Conservation (phyloP, 192 early-diverging fungal species). For the Entomortierella chlamydospora region DNA sequence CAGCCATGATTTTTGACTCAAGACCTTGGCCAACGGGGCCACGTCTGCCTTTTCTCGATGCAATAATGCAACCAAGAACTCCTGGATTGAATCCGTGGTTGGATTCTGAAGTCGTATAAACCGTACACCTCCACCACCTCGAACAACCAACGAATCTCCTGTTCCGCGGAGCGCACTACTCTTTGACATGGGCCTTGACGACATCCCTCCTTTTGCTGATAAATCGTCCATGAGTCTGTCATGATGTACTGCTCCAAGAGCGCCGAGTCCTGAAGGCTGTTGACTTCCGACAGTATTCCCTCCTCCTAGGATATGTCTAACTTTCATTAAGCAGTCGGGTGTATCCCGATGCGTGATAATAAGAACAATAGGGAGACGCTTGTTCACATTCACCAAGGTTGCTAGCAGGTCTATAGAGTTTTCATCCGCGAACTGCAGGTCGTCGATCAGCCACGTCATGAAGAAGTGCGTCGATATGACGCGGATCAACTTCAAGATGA, state of each 20-base stretch:
- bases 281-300: constrained; percentile 13
- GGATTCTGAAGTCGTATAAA: constrained; percentile 44
- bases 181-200: not conserved
- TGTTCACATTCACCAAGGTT: constrained; percentile 48
- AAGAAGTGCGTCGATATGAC: constrained; percentile 55
- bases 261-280: constrained; percentile 20
- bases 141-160: constrained; percentile 26
- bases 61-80: constrained; percentile 17
- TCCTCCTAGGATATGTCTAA: constrained; percentile 45
- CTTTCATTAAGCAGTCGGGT: constrained; percentile 40
- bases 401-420: constrained; percentile 44
- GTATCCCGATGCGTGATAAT: constrained; percentile 47
- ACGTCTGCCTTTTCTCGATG: constrained; percentile 29
- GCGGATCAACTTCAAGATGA: constrained; percentile 49
- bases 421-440: constrained; percentile 45
- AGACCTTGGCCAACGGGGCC: constrained; percentile 24
- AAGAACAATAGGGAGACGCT: constrained; percentile 40
- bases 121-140: constrained; percentile 45
- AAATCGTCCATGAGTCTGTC: constrained; percentile 17
- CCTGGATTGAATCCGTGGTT: constrained; percentile 26
- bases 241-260: constrained; percentile 29
- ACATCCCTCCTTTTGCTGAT: constrained; percentile 6
- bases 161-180: constrained; percentile 17
- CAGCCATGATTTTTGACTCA: constrained; percentile 38
- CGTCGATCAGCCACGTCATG: constrained; percentile 55